Conservation (phyloP, 352 stramenopile genomes). For the Phytophthora syringae region DNA sequence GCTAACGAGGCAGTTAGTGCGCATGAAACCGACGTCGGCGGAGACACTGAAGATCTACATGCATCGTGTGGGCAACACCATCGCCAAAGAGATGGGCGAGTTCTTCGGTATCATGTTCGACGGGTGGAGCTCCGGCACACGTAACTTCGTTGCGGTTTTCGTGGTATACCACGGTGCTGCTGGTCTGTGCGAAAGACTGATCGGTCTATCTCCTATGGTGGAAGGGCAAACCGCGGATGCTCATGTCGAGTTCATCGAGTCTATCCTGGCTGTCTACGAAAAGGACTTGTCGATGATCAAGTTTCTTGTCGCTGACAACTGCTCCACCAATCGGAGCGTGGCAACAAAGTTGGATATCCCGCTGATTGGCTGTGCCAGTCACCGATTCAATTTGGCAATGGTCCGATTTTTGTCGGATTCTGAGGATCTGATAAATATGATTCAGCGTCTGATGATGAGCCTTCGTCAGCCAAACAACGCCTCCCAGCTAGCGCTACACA, state of each 20-base stretch:
- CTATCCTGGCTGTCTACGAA: too few species aligned
- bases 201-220: constrained; percentile 13
- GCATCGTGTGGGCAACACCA: constrained; percentile 1
- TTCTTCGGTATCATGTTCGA: constrained; percentile 30
- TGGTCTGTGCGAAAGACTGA: constrained; percentile 2
- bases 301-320: too few species aligned
- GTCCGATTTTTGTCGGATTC: constrained; percentile 5
- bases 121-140: constrained; percentile 10
- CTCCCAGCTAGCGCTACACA: too few species aligned
- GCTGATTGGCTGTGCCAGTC: too few species aligned
- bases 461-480: too few species aligned
- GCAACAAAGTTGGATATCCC: too few species aligned
- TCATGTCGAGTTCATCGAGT: too few species aligned
- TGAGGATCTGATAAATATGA: constrained; percentile 12
- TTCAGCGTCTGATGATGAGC: too few species aligned
- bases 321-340: too few species aligned
- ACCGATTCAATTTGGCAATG: constrained; percentile 2
- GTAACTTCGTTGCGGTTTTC: constrained; percentile 21
- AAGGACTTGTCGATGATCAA: too few species aligned
- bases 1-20: constrained; percentile 15
- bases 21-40: constrained; percentile 1
- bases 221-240: constrained; percentile 15
- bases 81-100: constrained; percentile 15
- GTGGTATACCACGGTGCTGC: constrained; percentile 8
- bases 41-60: constrained; percentile 13